Percentiles rank a stretch among this genome's conserved stretches.
Evolutionary conservation across 2,329 filamentous ascomycete genomes (phyloP).

Genomic region (Fusarium sp.): DNA sequence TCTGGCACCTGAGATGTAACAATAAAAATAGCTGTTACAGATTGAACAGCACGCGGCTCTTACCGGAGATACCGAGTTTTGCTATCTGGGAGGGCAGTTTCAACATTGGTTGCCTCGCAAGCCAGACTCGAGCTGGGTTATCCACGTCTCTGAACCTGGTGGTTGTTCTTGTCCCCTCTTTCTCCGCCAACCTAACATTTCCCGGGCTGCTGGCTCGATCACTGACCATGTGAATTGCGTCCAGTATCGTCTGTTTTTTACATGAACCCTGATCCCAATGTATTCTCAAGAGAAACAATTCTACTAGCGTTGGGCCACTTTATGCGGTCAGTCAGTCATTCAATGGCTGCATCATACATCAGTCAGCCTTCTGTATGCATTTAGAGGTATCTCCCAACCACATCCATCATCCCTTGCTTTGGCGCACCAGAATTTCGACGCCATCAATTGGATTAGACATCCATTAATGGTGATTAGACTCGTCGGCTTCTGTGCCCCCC

Average conservation of each 20-base stretch:
- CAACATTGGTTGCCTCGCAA: constrained; percentile 10
- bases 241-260: constrained; percentile 14
- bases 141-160: constrained; percentile 1
- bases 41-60: constrained; percentile 7
- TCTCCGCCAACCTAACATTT: constrained; percentile 24
- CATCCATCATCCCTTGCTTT: constrained; percentile 36
- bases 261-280: constrained; percentile 23
- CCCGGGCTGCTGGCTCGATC: constrained; percentile 22
- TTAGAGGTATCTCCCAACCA: constrained; percentile 31
- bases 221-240: constrained; percentile 8
- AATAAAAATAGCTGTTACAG: constrained; percentile 20
- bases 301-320: constrained; percentile 32
- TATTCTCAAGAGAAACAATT: constrained; percentile 24
- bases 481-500: constrained; percentile 39
- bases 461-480: constrained; percentile 15
- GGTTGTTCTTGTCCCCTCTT: constrained; percentile 11
- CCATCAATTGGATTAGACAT: constrained; percentile 32
- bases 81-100: not conserved
- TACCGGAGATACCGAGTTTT: constrained; percentile 19
- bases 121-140: not conserved
- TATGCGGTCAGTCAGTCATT: constrained; percentile 33
- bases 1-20: constrained; percentile 25
- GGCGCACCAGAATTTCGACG: constrained; percentile 34
- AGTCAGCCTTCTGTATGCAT: constrained; percentile 5
- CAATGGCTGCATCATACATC: constrained; percentile 9